Conservation (phyloP, 2,329 filamentous ascomycete genomes). For the Reticulascus tulasneorum region DNA sequence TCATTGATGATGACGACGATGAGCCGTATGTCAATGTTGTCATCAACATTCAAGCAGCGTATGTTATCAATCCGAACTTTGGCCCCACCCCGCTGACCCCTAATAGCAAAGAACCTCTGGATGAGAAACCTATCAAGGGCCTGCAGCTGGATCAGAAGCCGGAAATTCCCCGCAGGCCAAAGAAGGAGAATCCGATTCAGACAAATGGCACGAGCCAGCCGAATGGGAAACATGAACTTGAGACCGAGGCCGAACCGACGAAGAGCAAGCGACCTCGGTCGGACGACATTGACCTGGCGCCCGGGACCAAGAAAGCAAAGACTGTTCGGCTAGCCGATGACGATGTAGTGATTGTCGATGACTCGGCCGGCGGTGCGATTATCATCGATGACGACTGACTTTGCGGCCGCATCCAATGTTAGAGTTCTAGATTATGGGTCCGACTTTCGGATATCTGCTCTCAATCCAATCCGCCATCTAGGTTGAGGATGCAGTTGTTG, state of each 20-base stretch:
- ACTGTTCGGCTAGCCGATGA: constrained; percentile 33
- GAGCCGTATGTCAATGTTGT: constrained; percentile 76
- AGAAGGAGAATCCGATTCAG: constrained; percentile 30
- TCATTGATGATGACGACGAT: constrained; percentile 79
- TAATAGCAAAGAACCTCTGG: constrained; percentile 33
- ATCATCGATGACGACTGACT: constrained; percentile 61
- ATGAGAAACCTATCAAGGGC: constrained; percentile 53
- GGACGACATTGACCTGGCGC: constrained; percentile 36
- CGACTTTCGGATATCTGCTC: too few relatives aligned
- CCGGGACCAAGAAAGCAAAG: constrained; percentile 46
- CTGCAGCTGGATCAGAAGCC: constrained; percentile 37
- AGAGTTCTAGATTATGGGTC: neutral
- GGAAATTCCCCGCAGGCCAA: constrained; percentile 52
- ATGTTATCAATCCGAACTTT: constrained; percentile 23
- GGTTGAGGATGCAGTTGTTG: constrained; percentile 80
- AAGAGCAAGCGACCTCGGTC: constrained; percentile 42
- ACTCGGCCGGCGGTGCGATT: constrained; percentile 53
- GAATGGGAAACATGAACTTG: constrained; percentile 37
- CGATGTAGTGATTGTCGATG: constrained; percentile 31
- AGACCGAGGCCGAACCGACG: constrained; percentile 27
- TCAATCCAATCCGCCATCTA: constrained; percentile 91
- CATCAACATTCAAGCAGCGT: constrained; percentile 63
- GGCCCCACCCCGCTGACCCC: constrained; percentile 20
- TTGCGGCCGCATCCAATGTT: neutral
- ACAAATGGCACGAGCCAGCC: constrained; percentile 34